Conservation (phyloP, 805 yeast genomes). For the Lipomyces japonicus region DNA sequence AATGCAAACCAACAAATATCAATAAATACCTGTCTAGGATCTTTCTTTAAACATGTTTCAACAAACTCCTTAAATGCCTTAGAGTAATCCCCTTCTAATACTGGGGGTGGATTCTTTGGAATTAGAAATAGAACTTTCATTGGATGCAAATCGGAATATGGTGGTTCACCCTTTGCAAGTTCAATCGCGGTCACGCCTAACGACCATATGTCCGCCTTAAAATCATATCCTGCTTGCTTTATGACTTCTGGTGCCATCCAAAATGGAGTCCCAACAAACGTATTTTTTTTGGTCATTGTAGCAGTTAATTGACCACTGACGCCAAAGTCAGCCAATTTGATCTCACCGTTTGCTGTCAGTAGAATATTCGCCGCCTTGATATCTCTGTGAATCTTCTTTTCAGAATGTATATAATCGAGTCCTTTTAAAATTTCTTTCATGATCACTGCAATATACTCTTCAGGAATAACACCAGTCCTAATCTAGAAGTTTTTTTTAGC, state of each 20-base stretch:
- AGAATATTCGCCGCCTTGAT: constrained; percentile 86
- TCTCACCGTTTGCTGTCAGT: constrained; percentile 61
- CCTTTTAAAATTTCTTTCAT: constrained; percentile 65
- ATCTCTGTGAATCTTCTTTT: constrained; percentile 81
- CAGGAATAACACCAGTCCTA: constrained; percentile 52
- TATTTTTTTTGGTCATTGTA: constrained; percentile 52
- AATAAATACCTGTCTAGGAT: constrained; percentile 43
- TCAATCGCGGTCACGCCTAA: constrained; percentile 90
- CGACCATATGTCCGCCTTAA: constrained; percentile 94
- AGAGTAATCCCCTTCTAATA: constrained; percentile 45
- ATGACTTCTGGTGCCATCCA: constrained; percentile 99
- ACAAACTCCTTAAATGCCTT: constrained; percentile 53
- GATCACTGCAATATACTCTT: constrained; percentile 58
- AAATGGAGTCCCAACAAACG: constrained; percentile 92
- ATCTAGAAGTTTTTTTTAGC: constrained; percentile 34
- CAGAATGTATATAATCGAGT: constrained; percentile 67
- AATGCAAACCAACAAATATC: not conserved
- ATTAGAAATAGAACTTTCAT: constrained; percentile 70
- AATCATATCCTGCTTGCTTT: constrained; percentile 62
- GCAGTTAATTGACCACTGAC: constrained; percentile 77
- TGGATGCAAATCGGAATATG: constrained; percentile 68
- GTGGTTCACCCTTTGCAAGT: constrained; percentile 77
- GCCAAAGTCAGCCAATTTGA: constrained; percentile 90
- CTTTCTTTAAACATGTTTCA: constrained; percentile 59
- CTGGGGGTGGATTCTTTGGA: constrained; percentile 63